Base-by-base conservation (phyloP, 768 basidiomycete species). In the Scleroderma bovista region DNA sequence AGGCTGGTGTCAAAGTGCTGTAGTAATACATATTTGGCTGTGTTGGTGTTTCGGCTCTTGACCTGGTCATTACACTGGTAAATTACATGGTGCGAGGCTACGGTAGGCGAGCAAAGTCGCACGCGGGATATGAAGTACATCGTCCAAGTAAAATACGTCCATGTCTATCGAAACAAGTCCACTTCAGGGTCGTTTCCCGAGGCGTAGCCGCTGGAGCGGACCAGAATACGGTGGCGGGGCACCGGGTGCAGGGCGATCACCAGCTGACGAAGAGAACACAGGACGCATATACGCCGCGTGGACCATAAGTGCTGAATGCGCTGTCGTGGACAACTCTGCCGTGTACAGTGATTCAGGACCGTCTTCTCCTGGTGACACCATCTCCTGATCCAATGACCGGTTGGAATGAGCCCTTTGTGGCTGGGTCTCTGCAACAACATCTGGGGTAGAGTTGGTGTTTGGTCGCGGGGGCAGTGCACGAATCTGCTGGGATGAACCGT, bases 401-500 rank as follows among this genome's bases (percentile, higher is more conserved):
- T 47, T 46, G 1, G 51, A 52, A 15, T 53, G 40, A 8, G 17
- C 7, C 22, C 19, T 23, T 42, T 16, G 36, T 2, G 43, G 42
- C 19, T 4, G 29, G 48, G 22, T n/a, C 13, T 42, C 9, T 11
- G 46, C 39, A 15, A 37, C 44, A 42, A 24, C n/a, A 11, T 19
- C 13, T 42, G 44, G 8, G 45, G 31, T 37, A 17, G 17, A 7
- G 31, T 31, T 44, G 36, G 12, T 34, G 17, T 32, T 49, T 1
- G 67, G 65, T 26, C 60, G 65, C 7, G 63, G 62, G 24, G 67
- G 67, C 29, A 69, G 55, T n/a, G 65, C 60, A 19, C 65, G 62
- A 41, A 69, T 22, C 12, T 55, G 54, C 33, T 48, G 64, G 15
- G 57, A 46, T 34, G 51, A 37, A 20, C 44, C 55, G 9, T 59